Evolutionary conservation across 1,139 yeast species (phyloP).

Genomic region (Saccharomycopsis phalli): DNA sequence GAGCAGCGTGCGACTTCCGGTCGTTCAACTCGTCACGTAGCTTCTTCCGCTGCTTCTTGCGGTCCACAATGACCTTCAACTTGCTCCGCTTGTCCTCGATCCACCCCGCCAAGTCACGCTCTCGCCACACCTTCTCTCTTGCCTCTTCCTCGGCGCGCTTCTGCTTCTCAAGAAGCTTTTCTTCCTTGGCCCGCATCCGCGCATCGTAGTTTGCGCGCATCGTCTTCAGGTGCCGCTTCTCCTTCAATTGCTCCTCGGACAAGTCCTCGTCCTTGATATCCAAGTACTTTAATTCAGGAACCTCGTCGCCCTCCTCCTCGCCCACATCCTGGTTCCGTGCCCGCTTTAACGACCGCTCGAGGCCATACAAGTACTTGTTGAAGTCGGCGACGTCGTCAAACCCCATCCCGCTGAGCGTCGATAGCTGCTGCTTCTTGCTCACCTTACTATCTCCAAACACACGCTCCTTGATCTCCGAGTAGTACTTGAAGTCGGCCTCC

Average conservation of each 20-base stretch:
- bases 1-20: conserved; percentile 86
- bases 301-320: conserved; percentile 42
- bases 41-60: conserved; percentile 58
- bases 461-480: conserved; percentile 46
- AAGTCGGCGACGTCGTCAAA: conserved; percentile 70
- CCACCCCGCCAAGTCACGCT: conserved; percentile 72
- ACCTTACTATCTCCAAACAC: conserved; percentile 39
- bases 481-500: conserved; percentile 73
- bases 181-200: conserved; percentile 71
- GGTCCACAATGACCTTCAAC: conserved; percentile 47
- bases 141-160: conserved; percentile 45
- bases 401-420: conserved; percentile 59
- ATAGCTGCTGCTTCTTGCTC: conserved; percentile 32
- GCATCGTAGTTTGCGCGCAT: conserved; percentile 87
- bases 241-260: conserved; percentile 71
- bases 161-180: conserved; percentile 53
- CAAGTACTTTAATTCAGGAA: conserved; percentile 68
- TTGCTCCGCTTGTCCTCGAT: conserved; percentile 56
- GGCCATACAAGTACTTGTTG: conserved; percentile 52
- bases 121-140: conserved; percentile 73
- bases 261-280: conserved; percentile 81
- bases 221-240: conserved; percentile 75
- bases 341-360: conserved; percentile 61
- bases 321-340: conserved; percentile 61
- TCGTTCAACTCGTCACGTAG: conserved; percentile 74